A percentile compares a stretch with the other conserved stretches of the same genome.
Conservation (phyloP, 208 protist genomes). For the Trichomonas gallinae region DNA sequence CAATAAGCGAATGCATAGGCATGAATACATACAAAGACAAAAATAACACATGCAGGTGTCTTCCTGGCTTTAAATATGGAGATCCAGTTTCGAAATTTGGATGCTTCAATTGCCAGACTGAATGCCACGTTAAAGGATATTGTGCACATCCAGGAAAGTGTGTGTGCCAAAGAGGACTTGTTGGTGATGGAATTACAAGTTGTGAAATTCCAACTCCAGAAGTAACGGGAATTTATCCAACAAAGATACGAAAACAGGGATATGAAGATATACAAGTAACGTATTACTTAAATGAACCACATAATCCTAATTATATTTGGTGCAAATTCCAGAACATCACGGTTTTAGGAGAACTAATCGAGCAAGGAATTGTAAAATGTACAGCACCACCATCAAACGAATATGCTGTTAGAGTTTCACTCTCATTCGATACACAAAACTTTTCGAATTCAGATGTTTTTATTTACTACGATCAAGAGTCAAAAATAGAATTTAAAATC, state of each 20-base stretch:
- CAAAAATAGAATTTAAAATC: background rate
- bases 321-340: background rate
- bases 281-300: background rate
- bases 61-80: background rate
- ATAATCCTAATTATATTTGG: background rate
- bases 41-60: background rate
- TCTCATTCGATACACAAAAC: background rate
- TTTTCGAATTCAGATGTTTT: background rate
- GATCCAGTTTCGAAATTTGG: background rate
- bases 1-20: background rate
- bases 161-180: background rate
- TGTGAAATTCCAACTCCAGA: background rate
- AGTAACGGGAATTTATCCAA: background rate
- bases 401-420: background rate
- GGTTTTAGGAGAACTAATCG: background rate
- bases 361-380: background rate
- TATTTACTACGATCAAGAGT: background rate
- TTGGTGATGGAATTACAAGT: background rate
- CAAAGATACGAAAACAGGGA: background rate
- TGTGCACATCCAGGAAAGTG: background rate
- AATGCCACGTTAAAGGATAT: background rate
- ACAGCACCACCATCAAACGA: background rate
- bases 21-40: background rate
- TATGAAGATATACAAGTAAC: background rate
- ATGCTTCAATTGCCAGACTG: background rate